phyloP scores from a whole-genome alignment of 306 rosid genomes.

The Quercus berberidifolia region DNA sequence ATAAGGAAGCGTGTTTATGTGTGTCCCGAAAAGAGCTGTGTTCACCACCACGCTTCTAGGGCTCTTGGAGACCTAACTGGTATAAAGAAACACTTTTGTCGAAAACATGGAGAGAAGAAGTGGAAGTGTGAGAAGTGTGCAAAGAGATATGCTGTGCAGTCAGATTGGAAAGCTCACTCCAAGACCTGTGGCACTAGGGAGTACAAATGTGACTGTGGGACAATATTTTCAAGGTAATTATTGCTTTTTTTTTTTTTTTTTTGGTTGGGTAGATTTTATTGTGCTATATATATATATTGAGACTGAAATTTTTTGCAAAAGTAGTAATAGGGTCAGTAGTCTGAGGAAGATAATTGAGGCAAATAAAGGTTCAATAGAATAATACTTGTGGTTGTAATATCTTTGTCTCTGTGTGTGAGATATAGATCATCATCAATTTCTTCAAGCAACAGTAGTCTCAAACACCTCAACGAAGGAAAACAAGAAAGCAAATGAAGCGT shows the following conservation, averaged over 20 bases:
- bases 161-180: constrained; percentile 90
- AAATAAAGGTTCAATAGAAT: background rate
- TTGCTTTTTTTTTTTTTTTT: background rate
- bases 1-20: constrained; percentile 72
- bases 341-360: background rate
- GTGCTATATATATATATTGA: background rate
- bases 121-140: constrained; percentile 94
- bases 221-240: constrained; percentile 81
- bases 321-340: constrained; percentile 1
- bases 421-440: constrained; percentile 19
- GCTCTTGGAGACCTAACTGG: constrained; percentile 90
- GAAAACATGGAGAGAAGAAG: constrained; percentile 92
- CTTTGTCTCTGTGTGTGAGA: constrained; percentile 10
- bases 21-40: constrained; percentile 80
- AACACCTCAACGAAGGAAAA: background rate
- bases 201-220: constrained; percentile 89
- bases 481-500: constrained; percentile 8
- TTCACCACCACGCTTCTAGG: constrained; percentile 72
- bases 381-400: background rate
- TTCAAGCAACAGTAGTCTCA: constrained; percentile 7
- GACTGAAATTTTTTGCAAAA: background rate
- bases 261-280: background rate
- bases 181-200: constrained; percentile 90
- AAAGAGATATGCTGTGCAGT: constrained; percentile 85
- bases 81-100: constrained; percentile 90